Evolutionary conservation across 2,329 filamentous ascomycete species (phyloP).

Genomic region (Stagonosporopsis vannaccii): DNA sequence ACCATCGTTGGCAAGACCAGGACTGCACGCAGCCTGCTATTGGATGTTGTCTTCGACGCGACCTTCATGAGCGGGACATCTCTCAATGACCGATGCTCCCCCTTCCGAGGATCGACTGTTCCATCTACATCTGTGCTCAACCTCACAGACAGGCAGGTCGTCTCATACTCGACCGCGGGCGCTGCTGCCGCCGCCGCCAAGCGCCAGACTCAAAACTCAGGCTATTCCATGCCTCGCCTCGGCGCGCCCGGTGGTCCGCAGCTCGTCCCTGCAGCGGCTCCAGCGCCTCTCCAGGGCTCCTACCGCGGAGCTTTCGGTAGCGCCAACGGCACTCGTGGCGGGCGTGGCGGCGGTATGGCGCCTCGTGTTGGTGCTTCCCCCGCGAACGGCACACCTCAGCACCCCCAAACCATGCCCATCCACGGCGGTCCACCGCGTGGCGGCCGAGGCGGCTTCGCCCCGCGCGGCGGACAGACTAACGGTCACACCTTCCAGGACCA

Average conservation of each 20-base stretch:
- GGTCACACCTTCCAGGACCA: conserved; percentile 34
- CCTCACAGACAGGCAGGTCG: conserved; percentile 79
- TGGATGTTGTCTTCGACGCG: conserved; percentile 92
- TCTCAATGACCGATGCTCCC: conserved; percentile 85
- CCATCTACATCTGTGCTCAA: conserved; percentile 89
- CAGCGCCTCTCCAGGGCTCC: conserved; percentile 64
- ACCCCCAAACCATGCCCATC: conserved; percentile 50
- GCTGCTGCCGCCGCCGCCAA: conserved; percentile 64
- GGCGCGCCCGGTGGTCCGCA: conserved; percentile 68
- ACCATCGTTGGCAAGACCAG: conserved; percentile 95
- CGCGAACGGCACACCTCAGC: conserved; percentile 36
- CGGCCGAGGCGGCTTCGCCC: conserved; percentile 49
- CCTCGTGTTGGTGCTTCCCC: conserved; percentile 34
- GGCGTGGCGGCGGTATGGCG: conserved; percentile 51
- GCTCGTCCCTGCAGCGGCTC: conserved; percentile 62
- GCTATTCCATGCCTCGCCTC: conserved; percentile 62
- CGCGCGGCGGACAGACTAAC: conserved; percentile 41
- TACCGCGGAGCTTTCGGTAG: conserved; percentile 65
- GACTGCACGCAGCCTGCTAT: conserved; percentile 79
- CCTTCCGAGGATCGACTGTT: conserved; percentile 94
- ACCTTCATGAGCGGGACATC: conserved; percentile 98
- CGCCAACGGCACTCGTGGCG: conserved; percentile 48
- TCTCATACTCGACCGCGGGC: conserved; percentile 69
- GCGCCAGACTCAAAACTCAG: conserved; percentile 57
- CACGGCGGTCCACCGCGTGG: conserved; percentile 48